Evolutionary conservation across 2,329 filamentous ascomycete species (phyloP).

Genomic region (Parastagonospora avenae): DNA sequence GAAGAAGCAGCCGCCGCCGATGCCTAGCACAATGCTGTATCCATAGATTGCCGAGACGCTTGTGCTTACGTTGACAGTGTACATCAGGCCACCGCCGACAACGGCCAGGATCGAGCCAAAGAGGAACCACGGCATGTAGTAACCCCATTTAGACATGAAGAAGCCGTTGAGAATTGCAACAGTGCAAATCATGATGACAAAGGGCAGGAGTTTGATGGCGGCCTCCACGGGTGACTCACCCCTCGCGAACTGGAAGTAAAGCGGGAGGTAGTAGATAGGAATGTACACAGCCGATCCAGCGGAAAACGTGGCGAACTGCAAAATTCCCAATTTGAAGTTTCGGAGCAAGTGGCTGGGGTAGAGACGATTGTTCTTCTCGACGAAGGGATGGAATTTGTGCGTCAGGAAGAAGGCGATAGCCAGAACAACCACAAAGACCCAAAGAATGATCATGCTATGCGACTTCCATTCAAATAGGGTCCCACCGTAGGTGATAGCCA

Average conservation of each 20-base stretch:
- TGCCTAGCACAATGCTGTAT: slow-evolving; percentile 21
- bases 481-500: slow-evolving; percentile 60
- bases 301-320: not conserved
- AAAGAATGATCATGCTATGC: slow-evolving; percentile 52
- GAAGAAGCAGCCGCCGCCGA: slow-evolving; percentile 25
- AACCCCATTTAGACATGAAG: slow-evolving; percentile 17
- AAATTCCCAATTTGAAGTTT: not conserved
- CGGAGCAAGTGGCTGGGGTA: slow-evolving; percentile 57
- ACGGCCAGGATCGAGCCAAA: slow-evolving; percentile 11
- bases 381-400: slow-evolving; percentile 47
- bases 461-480: slow-evolving; percentile 54
- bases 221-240: slow-evolving; percentile 20
- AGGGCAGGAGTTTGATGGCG: slow-evolving; percentile 27
- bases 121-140: slow-evolving; percentile 25
- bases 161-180: slow-evolving; percentile 18
- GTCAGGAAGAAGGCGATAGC: slow-evolving; percentile 52
- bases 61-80: slow-evolving; percentile 11
- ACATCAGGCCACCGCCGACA: slow-evolving; percentile 21
- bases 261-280: slow-evolving; percentile 29
- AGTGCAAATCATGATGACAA: slow-evolving; percentile 20
- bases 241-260: slow-evolving; percentile 31
- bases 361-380: slow-evolving; percentile 43
- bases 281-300: not conserved
- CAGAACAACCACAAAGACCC: slow-evolving; percentile 51
- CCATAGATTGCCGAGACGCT: slow-evolving; percentile 24